Base-by-base conservation (phyloP, 2,329 filamentous ascomycete species). In the Fusarium sp. region DNA sequence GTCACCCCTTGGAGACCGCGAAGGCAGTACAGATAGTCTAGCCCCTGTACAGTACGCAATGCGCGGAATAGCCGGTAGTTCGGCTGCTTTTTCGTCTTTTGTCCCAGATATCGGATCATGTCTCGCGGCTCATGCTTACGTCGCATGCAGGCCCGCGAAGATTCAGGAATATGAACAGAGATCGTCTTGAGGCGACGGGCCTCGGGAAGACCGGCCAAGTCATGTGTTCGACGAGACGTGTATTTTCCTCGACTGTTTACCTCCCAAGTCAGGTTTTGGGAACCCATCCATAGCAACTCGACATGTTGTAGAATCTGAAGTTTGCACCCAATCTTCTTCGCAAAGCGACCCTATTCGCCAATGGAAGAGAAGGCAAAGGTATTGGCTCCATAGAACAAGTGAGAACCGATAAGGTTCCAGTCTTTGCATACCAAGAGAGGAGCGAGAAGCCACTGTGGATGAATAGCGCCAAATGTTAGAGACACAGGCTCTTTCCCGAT, bases 301-400 rank as follows among this genome's bases (percentile, higher is more conserved):
- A 87, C 61, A 32, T 84, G 77, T 52, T 82, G 83, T 0, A 87
- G 44, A 0, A 84, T 77, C n/a, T 83, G 79, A 2, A 82, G 62
- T 0, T 82, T 79, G 6, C 76, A 70, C 2, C 80, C 78, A 24
- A 85, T 85, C 0, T 83, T 81, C 2, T 69, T 71, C 56, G 79
- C 80, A 68, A 87, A 87, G 45, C 83, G 80, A 55, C 81, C 81
- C 71, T 84, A 82, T 72, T 87, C 85, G 47, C 85, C 85, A 0
- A 87, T 74, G n/a, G 82, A 84, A n/a, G 83, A 85, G 69, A 87
- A 87, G 1, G 81, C 82, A 63, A 87, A 86, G 0, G 76, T 83
- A 67, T 87, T 87, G 3, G 76, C 63, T 10, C 84, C 83, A 58
- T 86, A 86, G 64, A 87, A 87, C 4, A 82, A 65, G 61, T 83